phyloP scores from a whole-genome alignment of 495 filamentous ascomycete genomes.

The Articulospora tetracladia region DNA sequence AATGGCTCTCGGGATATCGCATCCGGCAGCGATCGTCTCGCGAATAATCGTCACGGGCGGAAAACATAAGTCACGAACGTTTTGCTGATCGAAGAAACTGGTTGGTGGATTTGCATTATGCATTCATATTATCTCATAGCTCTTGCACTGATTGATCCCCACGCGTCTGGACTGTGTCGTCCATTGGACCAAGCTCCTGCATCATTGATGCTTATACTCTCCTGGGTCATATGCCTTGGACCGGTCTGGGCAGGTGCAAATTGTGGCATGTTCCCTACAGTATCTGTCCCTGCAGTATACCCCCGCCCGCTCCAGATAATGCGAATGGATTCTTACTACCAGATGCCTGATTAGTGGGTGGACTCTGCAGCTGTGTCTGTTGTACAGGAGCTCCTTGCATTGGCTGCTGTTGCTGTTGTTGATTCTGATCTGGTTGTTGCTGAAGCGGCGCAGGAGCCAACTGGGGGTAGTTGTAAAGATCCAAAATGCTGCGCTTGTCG shows the following conservation, averaged over 20 bases:
- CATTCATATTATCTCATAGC: constrained; percentile 35
- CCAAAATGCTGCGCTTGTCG: constrained; percentile 83
- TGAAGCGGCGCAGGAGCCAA: constrained; percentile 47
- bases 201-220: constrained; percentile 77
- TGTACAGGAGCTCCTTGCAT: constrained; percentile 20
- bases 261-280: constrained; percentile 16
- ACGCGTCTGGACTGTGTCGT: constrained; percentile 92
- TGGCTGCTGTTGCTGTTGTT: constrained; percentile 18
- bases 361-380: constrained; percentile 20
- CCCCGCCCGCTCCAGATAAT: constrained; percentile 7
- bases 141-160: constrained; percentile 84
- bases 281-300: constrained; percentile 21
- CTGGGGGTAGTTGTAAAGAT: constrained; percentile 80
- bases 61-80: background rate
- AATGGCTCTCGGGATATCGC: background rate
- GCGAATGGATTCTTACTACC: constrained; percentile 48
- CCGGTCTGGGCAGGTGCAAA: constrained; percentile 16
- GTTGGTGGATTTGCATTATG: background rate
- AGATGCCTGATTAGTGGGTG: constrained; percentile 17
- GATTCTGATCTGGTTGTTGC: constrained; percentile 17
- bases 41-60: background rate
- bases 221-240: constrained; percentile 70
- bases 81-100: background rate
- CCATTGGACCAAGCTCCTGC: constrained; percentile 65
- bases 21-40: background rate